Percentiles rank a stretch among this genome's conserved stretches.
These are phyloP conservation scores for Colletotrichum sansevieriae DNA, from an alignment of 2,329 filamentous ascomycete genomes.

Conservation along the genomic window DNA sequence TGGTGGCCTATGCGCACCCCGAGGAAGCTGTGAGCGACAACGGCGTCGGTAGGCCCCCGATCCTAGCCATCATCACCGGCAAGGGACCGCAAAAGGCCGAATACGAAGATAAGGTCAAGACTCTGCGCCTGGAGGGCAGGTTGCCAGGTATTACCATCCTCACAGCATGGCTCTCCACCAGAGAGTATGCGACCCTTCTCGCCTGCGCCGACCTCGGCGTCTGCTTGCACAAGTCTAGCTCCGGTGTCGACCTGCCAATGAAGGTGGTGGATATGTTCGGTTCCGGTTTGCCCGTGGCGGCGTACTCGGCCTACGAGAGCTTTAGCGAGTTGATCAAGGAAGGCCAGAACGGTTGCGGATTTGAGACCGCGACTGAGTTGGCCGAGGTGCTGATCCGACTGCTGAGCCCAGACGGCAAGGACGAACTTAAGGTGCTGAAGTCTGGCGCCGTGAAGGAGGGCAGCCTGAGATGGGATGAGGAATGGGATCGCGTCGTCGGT, in stretches of 20 bases:
- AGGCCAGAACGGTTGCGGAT: slow-evolving; percentile 87
- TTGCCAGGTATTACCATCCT: slow-evolving; percentile 78
- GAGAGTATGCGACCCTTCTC: slow-evolving; percentile 87
- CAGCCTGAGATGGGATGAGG: slow-evolving; percentile 85
- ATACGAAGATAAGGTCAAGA: slow-evolving; percentile 76
- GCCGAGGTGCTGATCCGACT: slow-evolving; percentile 73
- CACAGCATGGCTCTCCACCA: slow-evolving; percentile 87
- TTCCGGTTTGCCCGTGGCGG: slow-evolving; percentile 88
- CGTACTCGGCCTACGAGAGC: slow-evolving; percentile 87
- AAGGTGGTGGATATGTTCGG: slow-evolving; percentile 99
- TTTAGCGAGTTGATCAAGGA: slow-evolving; percentile 93
- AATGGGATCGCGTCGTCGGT: slow-evolving; percentile 89
- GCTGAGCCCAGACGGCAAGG: slow-evolving; percentile 64
- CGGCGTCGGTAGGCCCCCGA: slow-evolving; percentile 51
- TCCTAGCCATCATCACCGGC: slow-evolving; percentile 94
- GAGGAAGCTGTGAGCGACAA: slow-evolving; percentile 55
- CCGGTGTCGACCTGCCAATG: slow-evolving; percentile 96
- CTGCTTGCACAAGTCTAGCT: slow-evolving; percentile 92
- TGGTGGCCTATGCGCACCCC: slow-evolving; percentile 76
- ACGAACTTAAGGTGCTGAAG: slow-evolving; percentile 72
- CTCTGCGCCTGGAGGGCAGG: slow-evolving; percentile 71
- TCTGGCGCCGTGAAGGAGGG: slow-evolving; percentile 81
- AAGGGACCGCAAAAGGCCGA: slow-evolving; percentile 87
- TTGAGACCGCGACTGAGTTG: slow-evolving; percentile 78
- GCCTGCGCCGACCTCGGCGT: slow-evolving; percentile 90